Conservation (phyloP, 208 protist genomes). For the Trypanosoma caninum region DNA sequence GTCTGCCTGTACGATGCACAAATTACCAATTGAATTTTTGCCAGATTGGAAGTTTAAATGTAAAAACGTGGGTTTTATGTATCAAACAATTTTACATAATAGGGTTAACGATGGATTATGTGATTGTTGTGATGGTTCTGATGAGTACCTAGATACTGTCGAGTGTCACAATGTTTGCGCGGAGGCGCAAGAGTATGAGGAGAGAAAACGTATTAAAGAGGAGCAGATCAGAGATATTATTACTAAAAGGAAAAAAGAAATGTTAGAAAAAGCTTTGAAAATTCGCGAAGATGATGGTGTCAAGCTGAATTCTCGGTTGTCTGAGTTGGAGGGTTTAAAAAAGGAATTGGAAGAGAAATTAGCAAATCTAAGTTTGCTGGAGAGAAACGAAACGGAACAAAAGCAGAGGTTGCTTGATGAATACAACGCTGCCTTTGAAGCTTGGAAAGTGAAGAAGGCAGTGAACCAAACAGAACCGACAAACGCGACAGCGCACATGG, state of each 20-base stretch:
- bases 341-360: conserved; percentile 2
- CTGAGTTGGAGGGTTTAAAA: conserved; percentile 11
- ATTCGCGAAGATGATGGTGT: conserved; percentile 21
- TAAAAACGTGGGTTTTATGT: conserved; percentile 52
- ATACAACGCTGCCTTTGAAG: conserved; percentile 25
- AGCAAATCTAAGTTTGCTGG: conserved; percentile 18
- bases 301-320: conserved; percentile 23
- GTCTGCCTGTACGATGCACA: conserved; percentile 42
- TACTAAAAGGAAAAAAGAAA: conserved; percentile 27
- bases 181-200: conserved; percentile 30
- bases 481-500: conserved; percentile 10
- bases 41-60: conserved; percentile 74
- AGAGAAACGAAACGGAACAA: conserved; percentile 31
- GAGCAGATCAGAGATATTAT: conserved; percentile 19
- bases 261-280: conserved; percentile 20
- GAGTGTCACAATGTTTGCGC: conserved; percentile 69
- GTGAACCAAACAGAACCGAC: background rate
- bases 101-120: conserved; percentile 91
- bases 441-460: conserved; percentile 14
- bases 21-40: conserved; percentile 5
- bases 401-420: conserved; percentile 17
- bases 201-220: conserved; percentile 22
- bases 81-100: conserved; percentile 51
- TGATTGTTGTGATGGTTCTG: conserved; percentile 94
- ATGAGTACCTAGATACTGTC: conserved; percentile 53